Conservation (phyloP, 23 red algal species). For the Gracilaria domingensis region DNA sequence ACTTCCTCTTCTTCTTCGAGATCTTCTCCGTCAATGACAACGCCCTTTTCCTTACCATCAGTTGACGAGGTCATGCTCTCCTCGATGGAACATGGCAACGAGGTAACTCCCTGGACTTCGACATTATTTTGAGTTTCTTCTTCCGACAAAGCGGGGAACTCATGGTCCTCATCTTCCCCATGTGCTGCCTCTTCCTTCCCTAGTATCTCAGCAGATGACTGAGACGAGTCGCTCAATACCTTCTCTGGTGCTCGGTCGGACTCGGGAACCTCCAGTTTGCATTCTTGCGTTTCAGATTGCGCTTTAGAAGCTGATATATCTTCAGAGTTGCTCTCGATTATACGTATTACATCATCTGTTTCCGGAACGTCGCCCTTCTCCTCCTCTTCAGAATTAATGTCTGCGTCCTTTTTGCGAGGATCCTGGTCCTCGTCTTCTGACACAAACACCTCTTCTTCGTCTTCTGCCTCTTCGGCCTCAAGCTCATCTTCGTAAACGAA, state of each 20-base stretch:
- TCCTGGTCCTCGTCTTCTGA: conserved; percentile 18
- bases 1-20: conserved; percentile 69
- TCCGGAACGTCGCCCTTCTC: background rate
- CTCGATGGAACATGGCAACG: background rate
- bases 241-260: background rate
- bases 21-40: conserved; percentile 24
- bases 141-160: conserved; percentile 22
- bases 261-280: background rate
- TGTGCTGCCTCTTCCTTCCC: background rate
- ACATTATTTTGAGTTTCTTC: background rate
- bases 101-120: conserved; percentile 3
- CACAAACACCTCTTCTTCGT: conserved; percentile 23
- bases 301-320: background rate
- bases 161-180: conserved; percentile 69
- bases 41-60: background rate
- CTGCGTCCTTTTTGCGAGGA: background rate
- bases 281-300: background rate
- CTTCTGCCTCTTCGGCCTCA: conserved; percentile 36
- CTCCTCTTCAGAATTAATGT: conserved; percentile 1
- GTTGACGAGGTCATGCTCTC: background rate
- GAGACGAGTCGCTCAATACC: background rate
- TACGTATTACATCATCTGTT: background rate
- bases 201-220: too few relatives aligned
- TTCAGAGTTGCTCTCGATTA: background rate
- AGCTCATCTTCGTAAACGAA: conserved; percentile 50